Percentiles rank a stretch among this genome's conserved stretches.
Evolutionary conservation across 2,329 filamentous ascomycete genomes (phyloP).

Genomic region (Alternaria incomplexa): DNA sequence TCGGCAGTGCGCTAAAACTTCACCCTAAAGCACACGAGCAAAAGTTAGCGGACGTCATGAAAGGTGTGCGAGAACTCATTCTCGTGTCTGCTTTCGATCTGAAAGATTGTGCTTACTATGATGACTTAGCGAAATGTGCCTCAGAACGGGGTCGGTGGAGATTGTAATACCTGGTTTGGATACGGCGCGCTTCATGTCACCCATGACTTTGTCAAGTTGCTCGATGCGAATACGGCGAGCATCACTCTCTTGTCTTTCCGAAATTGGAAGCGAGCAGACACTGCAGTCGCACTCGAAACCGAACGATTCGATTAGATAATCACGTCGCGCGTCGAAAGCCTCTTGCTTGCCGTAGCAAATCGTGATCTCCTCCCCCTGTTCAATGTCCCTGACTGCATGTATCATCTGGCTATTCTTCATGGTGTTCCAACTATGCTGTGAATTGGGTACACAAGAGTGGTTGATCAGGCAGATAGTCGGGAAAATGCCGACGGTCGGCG

Average conservation of each 20-base stretch:
- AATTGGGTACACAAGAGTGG: background rate
- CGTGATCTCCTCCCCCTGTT: background rate
- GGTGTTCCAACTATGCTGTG: background rate
- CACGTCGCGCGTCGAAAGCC: background rate
- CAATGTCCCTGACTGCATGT: background rate
- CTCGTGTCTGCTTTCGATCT: too few species aligned
- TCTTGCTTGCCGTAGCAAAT: background rate
- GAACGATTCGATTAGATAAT: background rate
- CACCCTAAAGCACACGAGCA: background rate
- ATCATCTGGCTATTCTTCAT: background rate
- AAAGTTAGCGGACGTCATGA: background rate
- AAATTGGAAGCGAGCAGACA: too few species aligned
- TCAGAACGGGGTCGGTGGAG: too few species aligned
- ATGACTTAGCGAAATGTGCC: too few species aligned
- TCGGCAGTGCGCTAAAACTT: background rate
- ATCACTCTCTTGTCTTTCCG: too few species aligned
- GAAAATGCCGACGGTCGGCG: background rate
- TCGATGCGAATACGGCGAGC: too few species aligned
- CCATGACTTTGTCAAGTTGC: too few species aligned
- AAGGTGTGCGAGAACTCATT: too few species aligned
- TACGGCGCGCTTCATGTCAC: too few species aligned
- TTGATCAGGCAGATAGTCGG: background rate
- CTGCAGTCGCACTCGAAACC: too few species aligned
- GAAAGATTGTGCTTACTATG: too few species aligned
- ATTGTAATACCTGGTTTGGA: too few species aligned